phyloP scores from a whole-genome alignment of 2,329 filamentous ascomycete genomes.

The Aspergillus proliferans region DNA sequence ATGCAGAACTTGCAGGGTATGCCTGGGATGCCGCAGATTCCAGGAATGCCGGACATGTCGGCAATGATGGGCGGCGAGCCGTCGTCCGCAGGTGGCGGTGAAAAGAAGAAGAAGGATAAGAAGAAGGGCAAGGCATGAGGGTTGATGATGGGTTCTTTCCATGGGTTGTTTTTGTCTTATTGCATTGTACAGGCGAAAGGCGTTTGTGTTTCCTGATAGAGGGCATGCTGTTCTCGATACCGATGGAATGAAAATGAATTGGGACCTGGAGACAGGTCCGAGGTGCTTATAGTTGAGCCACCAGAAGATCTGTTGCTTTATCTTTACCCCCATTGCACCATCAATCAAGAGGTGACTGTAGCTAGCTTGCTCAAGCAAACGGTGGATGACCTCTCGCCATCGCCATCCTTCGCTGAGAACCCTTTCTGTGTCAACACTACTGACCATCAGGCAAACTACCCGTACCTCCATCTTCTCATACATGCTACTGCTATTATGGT shows the following conservation, averaged over 20 bases:
- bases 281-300: neutral
- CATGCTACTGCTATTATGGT: no score
- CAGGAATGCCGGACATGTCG: conserved; percentile 46
- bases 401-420: no score
- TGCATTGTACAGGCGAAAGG: conserved; percentile 36
- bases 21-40: conserved; percentile 36
- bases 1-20: conserved; percentile 56
- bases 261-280: no score
- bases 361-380: no score
- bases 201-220: conserved; percentile 21
- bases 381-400: no score
- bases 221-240: conserved; percentile 16
- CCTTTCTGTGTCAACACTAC: no score
- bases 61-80: conserved; percentile 40
- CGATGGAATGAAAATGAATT: conserved; percentile 7
- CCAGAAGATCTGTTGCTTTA: neutral
- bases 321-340: neutral
- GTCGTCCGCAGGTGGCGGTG: conserved; percentile 20
- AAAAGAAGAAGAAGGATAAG: conserved; percentile 46
- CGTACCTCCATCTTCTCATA: no score
- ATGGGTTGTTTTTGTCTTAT: conserved; percentile 17
- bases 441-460: no score
- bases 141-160: conserved; percentile 8
- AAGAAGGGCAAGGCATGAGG: conserved; percentile 41
- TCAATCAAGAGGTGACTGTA: no score